Percentiles rank a stretch among this genome's conserved stretches.
Conservation (phyloP, 2,329 filamentous ascomycete genomes). For the Canariomyces notabilis region DNA sequence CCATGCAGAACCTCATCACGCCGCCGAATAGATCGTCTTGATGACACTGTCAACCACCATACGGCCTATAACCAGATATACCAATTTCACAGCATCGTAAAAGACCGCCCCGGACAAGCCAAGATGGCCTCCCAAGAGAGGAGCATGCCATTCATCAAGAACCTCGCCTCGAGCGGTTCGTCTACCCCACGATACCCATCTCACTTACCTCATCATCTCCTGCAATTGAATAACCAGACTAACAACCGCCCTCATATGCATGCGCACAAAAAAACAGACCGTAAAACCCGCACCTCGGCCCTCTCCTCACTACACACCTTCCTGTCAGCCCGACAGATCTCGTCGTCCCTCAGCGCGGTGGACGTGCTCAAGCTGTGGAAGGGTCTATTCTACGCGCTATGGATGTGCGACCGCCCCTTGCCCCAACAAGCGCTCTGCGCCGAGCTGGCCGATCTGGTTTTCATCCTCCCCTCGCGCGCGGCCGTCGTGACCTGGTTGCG, state of each 20-base stretch:
- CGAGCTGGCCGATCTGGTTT: slow-evolving; percentile 68
- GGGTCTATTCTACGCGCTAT: slow-evolving; percentile 86
- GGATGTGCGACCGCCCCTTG: slow-evolving; percentile 87
- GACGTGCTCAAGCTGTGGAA: slow-evolving; percentile 91
- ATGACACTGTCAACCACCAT: neutral
- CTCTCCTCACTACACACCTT: slow-evolving; percentile 72
- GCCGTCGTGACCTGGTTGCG: slow-evolving; percentile 47
- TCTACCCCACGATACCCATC: slow-evolving; percentile 22
- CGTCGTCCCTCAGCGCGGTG: slow-evolving; percentile 54
- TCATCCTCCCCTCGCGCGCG: slow-evolving; percentile 45
- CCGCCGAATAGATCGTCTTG: too few species aligned
- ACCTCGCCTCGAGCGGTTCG: slow-evolving; percentile 78
- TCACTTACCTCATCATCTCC: neutral
- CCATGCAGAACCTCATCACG: too few species aligned
- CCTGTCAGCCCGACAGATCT: slow-evolving; percentile 55
- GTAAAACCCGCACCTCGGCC: slow-evolving; percentile 70
- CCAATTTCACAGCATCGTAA: neutral
- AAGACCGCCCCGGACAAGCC: neutral
- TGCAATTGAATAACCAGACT: too few species aligned
- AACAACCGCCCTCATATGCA: neutral
- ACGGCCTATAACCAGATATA: neutral
- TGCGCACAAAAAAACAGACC: slow-evolving; percentile 52
- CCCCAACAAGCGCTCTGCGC: slow-evolving; percentile 78
- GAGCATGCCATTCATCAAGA: slow-evolving; percentile 70
- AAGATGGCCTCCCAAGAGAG: slow-evolving; percentile 41